Percentiles rank a stretch among this genome's conserved stretches.
These are phyloP conservation scores for Pichia sp. DNA, from an alignment of 1,139 yeast genomes.

Conservation along the genomic window DNA sequence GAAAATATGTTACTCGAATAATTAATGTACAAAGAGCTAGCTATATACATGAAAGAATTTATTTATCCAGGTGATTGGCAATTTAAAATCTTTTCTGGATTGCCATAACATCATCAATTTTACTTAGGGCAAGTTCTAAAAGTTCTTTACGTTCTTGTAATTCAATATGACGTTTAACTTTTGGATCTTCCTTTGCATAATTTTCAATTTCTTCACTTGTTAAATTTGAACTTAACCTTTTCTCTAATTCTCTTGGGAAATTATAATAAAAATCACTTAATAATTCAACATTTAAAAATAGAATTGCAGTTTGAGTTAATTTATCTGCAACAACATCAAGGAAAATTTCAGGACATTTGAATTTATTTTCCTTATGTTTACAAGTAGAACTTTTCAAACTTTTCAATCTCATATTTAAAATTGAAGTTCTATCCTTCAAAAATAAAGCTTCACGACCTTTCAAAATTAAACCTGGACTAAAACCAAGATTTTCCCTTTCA, in stretches of 20 bases:
- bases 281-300: constrained; percentile 88
- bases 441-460: constrained; percentile 85
- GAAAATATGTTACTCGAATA: no score
- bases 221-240: constrained; percentile 55
- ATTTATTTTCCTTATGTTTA: constrained; percentile 70
- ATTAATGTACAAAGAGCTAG: no score
- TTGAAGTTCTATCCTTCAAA: constrained; percentile 63
- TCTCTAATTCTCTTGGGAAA: constrained; percentile 89
- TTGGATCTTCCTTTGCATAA: constrained; percentile 94
- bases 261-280: constrained; percentile 92
- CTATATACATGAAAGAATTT: no score
- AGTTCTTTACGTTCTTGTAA: constrained; percentile 88
- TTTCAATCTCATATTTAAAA: constrained; percentile 67
- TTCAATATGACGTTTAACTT: constrained; percentile 81
- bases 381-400: constrained; percentile 74
- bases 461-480: constrained; percentile 46
- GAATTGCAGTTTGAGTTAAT: constrained; percentile 83
- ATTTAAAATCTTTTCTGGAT: constrained; percentile 40
- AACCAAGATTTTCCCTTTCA: constrained; percentile 32
- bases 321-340: constrained; percentile 90
- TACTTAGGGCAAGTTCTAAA: constrained; percentile 72
- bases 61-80: no score
- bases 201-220: constrained; percentile 71
- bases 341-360: constrained; percentile 90
- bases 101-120: constrained; percentile 83